Percentiles rank a stretch among this genome's conserved stretches.
phyloP scores from a whole-genome alignment of 345 rosid genomes.

The Excoecaria cochinchinensis region DNA sequence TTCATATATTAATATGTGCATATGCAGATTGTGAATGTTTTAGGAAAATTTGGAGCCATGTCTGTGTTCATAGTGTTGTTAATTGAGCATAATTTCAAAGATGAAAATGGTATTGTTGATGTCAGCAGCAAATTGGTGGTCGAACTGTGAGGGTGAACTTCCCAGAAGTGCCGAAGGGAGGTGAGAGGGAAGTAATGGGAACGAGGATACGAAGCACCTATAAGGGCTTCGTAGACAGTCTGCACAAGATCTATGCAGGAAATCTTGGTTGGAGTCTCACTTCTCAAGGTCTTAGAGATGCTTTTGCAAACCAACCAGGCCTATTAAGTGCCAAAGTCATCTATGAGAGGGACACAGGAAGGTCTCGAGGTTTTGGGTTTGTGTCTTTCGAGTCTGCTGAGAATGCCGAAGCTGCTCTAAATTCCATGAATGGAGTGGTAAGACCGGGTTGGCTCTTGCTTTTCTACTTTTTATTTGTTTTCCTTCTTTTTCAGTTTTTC shows the following conservation, averaged over 20 bases:
- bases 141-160: conserved; percentile 81
- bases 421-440: conserved; percentile 78
- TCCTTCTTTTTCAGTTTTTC: conserved; percentile 2
- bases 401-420: conserved; percentile 55
- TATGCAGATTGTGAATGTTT: background rate
- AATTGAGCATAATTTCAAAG: background rate
- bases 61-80: background rate
- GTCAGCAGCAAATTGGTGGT: conserved; percentile 78
- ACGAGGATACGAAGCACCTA: conserved; percentile 51
- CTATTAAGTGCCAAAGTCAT: conserved; percentile 77
- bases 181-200: conserved; percentile 74
- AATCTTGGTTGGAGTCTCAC: conserved; percentile 84
- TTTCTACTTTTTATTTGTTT: background rate
- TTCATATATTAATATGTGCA: background rate
- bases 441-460: conserved; percentile 19
- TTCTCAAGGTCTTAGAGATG: conserved; percentile 68
- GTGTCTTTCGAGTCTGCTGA: conserved; percentile 71
- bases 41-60: background rate
- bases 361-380: conserved; percentile 89
- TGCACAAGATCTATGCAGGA: conserved; percentile 87
- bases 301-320: conserved; percentile 70
- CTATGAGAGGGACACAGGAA: conserved; percentile 65
- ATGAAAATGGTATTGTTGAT: background rate
- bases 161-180: conserved; percentile 95
- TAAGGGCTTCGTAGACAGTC: conserved; percentile 64